A percentile compares a stretch with the other conserved stretches of the same genome.
Evolutionary conservation across 1,284 basidiomycete species (phyloP).

Genomic region (Cryptococcus hybrid): DNA sequence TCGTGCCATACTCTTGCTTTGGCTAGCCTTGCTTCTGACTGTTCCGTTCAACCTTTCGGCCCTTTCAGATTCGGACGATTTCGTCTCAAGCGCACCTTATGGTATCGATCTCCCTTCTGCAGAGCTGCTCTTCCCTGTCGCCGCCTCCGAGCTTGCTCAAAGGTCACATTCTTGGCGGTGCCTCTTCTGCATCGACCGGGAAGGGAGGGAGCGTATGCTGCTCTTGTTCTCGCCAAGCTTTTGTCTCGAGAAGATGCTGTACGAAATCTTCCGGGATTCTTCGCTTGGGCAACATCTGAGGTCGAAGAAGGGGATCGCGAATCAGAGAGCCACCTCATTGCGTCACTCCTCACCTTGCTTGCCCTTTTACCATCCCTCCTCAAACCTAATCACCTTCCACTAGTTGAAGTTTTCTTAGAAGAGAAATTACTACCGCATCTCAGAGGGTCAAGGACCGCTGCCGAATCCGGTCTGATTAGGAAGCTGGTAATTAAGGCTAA

Average conservation of each 20-base stretch:
- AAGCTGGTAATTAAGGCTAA: conserved; percentile 47
- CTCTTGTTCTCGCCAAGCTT: conserved; percentile 43
- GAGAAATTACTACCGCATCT: conserved; percentile 37
- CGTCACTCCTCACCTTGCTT: conserved; percentile 37
- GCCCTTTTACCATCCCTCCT: conserved; percentile 40
- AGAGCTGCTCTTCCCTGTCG: conserved; percentile 59
- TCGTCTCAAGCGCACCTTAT: conserved; percentile 51
- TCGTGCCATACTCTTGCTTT: conserved; percentile 80
- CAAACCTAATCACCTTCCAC: conserved; percentile 33
- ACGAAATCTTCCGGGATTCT: conserved; percentile 32
- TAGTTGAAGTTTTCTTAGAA: conserved; percentile 25
- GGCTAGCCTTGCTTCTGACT: conserved; percentile 91
- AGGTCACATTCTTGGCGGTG: conserved; percentile 49
- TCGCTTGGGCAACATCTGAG: conserved; percentile 34
- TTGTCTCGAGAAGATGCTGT: conserved; percentile 45
- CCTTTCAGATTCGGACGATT: conserved; percentile 51
- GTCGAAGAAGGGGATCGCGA: conserved; percentile 38
- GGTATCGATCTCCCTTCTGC: conserved; percentile 66
- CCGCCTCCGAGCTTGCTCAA: conserved; percentile 64
- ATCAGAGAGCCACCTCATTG: conserved; percentile 33
- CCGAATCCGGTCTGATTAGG: conserved; percentile 39
- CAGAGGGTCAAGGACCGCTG: conserved; percentile 35
- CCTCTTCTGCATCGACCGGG: conserved; percentile 44
- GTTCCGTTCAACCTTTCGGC: conserved; percentile 89
- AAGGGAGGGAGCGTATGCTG: conserved; percentile 45